Conservation (phyloP, 208 protist genomes). For the Herpetomonas muscarum region DNA sequence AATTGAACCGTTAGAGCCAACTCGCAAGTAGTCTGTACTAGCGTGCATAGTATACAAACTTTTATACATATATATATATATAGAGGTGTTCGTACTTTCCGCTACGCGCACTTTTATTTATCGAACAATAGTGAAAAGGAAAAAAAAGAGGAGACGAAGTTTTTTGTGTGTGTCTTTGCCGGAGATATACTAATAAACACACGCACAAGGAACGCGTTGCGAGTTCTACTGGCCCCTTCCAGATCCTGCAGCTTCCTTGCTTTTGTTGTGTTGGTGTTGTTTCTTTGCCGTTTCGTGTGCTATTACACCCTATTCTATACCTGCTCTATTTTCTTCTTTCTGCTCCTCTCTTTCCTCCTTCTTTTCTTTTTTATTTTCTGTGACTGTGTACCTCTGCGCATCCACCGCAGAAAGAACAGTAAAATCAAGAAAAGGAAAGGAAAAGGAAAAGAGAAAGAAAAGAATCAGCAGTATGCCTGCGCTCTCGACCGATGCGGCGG, state of each 20-base stretch:
- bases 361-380: constrained; percentile 3
- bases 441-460: constrained; percentile 12
- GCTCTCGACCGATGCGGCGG: constrained; percentile 58
- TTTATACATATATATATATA: constrained; percentile 3
- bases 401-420: neutral
- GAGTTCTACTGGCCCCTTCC: too few relatives aligned
- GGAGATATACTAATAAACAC: too few relatives aligned
- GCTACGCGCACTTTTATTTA: too few relatives aligned
- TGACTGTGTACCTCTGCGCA: neutral
- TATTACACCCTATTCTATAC: constrained; percentile 8
- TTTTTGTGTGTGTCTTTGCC: too few relatives aligned
- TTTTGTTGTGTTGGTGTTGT: constrained; percentile 9
- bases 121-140: too few relatives aligned
- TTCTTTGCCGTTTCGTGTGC: constrained; percentile 9
- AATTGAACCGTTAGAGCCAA: too few relatives aligned
- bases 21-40: neutral
- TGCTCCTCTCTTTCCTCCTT: neutral
- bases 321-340: constrained; percentile 6
- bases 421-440: constrained; percentile 3
- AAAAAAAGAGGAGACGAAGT: too few relatives aligned
- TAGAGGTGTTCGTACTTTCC: constrained; percentile 12
- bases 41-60: neutral
- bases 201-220: too few relatives aligned
- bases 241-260: neutral
- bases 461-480: constrained; percentile 37